Conservation (phyloP, 306 rosid species). For the Cicer yamashitae region DNA sequence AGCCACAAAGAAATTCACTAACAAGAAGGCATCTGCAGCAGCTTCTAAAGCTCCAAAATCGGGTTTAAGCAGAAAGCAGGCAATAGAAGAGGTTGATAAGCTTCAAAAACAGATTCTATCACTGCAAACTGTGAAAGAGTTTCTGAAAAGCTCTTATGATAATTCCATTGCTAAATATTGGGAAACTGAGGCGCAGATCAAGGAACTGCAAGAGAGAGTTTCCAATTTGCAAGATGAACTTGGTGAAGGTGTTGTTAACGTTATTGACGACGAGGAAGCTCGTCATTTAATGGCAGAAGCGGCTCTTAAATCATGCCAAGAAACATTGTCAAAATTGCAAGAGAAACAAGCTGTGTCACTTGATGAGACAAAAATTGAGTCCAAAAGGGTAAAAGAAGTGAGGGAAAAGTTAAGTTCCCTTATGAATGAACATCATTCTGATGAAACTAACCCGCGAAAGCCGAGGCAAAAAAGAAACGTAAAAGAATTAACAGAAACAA, state of each 20-base stretch:
- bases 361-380: conserved; percentile 67
- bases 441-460: conserved; percentile 33
- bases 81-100: conserved; percentile 72
- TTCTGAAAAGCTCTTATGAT: conserved; percentile 82
- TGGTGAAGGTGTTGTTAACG: conserved; percentile 80
- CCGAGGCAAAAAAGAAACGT: conserved; percentile 38
- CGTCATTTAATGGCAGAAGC: conserved; percentile 87
- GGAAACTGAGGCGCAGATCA: conserved; percentile 79
- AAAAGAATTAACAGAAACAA: conserved; percentile 23
- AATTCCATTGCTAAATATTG: conserved; percentile 61
- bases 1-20: conserved; percentile 55
- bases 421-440: conserved; percentile 52
- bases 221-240: conserved; percentile 77
- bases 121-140: conserved; percentile 93
- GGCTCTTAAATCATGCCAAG: conserved; percentile 83
- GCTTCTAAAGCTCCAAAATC: conserved; percentile 57
- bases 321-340: conserved; percentile 62
- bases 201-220: conserved; percentile 71
- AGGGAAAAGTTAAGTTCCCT: conserved; percentile 62
- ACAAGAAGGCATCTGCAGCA: conserved; percentile 44
- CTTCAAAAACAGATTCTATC: conserved; percentile 80
- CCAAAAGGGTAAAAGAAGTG: conserved; percentile 60
- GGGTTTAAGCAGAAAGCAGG: conserved; percentile 77
- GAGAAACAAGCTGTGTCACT: conserved; percentile 65
- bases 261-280: conserved; percentile 84